phyloP scores from a whole-genome alignment of 139 green algal species.

The Chlamydomonas urium region DNA sequence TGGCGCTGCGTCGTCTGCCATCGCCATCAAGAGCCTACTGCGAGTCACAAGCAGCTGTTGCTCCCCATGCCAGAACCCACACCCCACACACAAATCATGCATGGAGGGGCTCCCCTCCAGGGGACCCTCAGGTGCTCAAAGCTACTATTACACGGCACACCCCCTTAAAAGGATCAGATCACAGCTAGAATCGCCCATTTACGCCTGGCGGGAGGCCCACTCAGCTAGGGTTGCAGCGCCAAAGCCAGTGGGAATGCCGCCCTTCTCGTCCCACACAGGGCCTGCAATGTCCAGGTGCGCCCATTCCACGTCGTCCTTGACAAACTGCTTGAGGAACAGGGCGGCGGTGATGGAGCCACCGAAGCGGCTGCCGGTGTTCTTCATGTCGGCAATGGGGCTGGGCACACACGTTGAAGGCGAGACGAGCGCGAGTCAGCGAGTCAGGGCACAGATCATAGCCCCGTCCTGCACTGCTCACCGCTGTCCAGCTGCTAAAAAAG shows the following conservation, averaged over 20 bases:
- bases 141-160: no score
- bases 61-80: no score
- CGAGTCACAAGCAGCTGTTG: no score
- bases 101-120: no score
- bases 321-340: conserved; percentile 70
- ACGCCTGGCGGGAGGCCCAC: conserved; percentile 62
- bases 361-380: conserved; percentile 66
- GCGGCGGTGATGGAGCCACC: conserved; percentile 89
- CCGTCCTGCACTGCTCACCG: not conserved
- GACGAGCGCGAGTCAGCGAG: not conserved
- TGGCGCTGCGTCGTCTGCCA: no score
- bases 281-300: conserved; percentile 93
- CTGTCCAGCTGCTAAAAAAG: no score
- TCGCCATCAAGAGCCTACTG: no score
- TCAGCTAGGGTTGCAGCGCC: conserved; percentile 74
- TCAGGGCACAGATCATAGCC: not conserved
- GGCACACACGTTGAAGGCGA: conserved; percentile 21
- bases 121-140: no score
- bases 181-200: no score
- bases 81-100: no score
- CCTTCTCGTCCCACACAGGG: conserved; percentile 81
- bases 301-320: conserved; percentile 79
- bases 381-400: conserved; percentile 32
- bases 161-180: no score
- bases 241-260: conserved; percentile 82